Conservation (phyloP, 2,329 filamentous ascomycete genomes). For the Pestalotiopsis fici region DNA sequence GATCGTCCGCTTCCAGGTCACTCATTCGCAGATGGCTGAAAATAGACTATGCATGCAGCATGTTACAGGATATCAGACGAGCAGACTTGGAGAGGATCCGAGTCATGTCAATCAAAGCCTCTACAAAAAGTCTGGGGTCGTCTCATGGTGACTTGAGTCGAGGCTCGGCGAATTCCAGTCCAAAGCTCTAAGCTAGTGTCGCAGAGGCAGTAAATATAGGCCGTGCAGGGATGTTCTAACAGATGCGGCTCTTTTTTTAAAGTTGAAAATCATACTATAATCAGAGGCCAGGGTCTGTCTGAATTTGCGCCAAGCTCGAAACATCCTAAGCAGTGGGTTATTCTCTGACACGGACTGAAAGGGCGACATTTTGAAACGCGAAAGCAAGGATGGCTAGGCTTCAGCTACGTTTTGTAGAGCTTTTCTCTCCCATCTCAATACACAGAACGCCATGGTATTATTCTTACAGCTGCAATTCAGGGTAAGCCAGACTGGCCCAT, state of each 20-base stretch:
- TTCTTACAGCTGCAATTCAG: neutral
- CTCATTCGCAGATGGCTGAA: neutral
- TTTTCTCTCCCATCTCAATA: neutral
- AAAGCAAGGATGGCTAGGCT: neutral
- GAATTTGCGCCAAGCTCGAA: slow-evolving; percentile 1
- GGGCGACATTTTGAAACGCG: slow-evolving; percentile 1
- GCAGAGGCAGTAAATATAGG: neutral
- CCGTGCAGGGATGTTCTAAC: neutral
- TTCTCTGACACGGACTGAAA: neutral
- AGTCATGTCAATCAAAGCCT: neutral
- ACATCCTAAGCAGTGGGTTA: neutral
- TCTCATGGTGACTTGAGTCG: neutral
- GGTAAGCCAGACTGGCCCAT: neutral
- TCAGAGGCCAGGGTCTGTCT: neutral
- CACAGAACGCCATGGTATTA: neutral
- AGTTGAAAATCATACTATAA: neutral
- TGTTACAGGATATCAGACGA: slow-evolving; percentile 4
- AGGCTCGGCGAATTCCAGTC: neutral
- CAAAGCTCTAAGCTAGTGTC: neutral
- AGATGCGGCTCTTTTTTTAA: neutral
- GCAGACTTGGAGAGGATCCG: neutral
- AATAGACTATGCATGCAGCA: neutral
- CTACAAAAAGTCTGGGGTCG: neutral
- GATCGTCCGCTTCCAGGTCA: neutral
- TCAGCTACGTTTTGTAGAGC: neutral